These are phyloP conservation scores for Sugiyamaella valdiviana DNA, from an alignment of 805 yeast species.

Conservation along the genomic window DNA sequence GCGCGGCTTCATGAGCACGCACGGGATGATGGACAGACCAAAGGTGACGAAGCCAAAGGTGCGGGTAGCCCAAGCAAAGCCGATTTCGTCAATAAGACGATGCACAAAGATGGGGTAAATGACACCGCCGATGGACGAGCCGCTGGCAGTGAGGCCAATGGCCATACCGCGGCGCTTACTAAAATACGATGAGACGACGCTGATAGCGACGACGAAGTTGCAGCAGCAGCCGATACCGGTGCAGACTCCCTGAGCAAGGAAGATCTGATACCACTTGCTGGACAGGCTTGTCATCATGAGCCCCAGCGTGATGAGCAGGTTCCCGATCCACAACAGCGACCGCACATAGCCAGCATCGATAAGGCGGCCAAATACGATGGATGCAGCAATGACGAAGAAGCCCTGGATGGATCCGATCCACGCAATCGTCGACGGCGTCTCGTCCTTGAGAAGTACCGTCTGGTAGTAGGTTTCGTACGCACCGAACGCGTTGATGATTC, in stretches of 20 bases:
- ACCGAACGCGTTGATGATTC: conserved; percentile 27
- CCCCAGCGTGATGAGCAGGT: conserved; percentile 24
- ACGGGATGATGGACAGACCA: conserved; percentile 23
- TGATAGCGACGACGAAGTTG: conserved; percentile 40
- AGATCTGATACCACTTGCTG: conserved; percentile 41
- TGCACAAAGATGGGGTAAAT: conserved; percentile 44
- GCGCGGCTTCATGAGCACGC: conserved; percentile 21
- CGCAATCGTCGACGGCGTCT: conserved; percentile 29
- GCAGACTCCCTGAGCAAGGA: conserved; percentile 47
- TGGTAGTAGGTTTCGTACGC: conserved; percentile 27
- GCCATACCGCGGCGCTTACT: conserved; percentile 39
- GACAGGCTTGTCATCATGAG: conserved; percentile 34
- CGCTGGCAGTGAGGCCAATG: conserved; percentile 41
- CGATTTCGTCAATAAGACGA: conserved; percentile 37
- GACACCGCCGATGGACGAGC: conserved; percentile 48
- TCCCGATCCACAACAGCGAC: conserved; percentile 20
- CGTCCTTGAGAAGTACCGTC: conserved; percentile 21
- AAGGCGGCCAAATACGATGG: conserved; percentile 28
- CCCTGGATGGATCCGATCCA: conserved; percentile 34
- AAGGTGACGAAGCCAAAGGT: conserved; percentile 39
- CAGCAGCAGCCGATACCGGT: conserved; percentile 41
- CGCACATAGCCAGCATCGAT: conserved; percentile 27
- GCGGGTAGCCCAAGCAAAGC: conserved; percentile 46
- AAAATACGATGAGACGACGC: conserved; percentile 43
- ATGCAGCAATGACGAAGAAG: conserved; percentile 24